These are phyloP conservation scores for Colletotrichum acutatum DNA, from an alignment of 2,329 filamentous ascomycete genomes.

Conservation along the genomic window DNA sequence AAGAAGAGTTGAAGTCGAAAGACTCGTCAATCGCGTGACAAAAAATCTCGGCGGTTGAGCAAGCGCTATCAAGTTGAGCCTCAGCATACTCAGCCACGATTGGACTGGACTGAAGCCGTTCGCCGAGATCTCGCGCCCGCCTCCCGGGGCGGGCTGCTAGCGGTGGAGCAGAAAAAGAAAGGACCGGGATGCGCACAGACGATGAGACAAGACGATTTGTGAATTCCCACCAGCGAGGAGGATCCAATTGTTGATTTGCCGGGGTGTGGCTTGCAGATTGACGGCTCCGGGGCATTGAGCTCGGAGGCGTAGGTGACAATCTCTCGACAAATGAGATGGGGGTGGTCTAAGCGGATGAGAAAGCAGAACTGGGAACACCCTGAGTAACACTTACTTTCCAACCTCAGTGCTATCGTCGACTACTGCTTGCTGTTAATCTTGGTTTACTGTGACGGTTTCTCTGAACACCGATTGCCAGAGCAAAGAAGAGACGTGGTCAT, in stretches of 20 bases:
- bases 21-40: neutral
- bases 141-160: conserved; percentile 2
- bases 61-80: conserved; percentile 17
- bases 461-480: neutral
- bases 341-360: neutral
- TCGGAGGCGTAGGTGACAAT: conserved; percentile 30
- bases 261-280: neutral
- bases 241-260: neutral
- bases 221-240: conserved; percentile 7
- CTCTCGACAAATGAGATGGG: conserved; percentile 10
- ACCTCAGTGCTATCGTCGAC: neutral
- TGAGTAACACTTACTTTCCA: neutral
- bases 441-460: neutral
- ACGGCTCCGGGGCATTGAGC: conserved; percentile 14
- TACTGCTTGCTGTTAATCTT: neutral
- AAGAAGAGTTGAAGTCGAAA: neutral
- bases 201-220: conserved; percentile 18
- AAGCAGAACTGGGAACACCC: neutral
- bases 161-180: conserved; percentile 3
- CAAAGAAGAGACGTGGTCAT: neutral
- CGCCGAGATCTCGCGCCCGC: conserved; percentile 1
- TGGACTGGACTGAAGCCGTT: conserved; percentile 11
- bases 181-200: conserved; percentile 29
- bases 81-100: conserved; percentile 20
- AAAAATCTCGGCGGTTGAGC: conserved; percentile 2